These are phyloP conservation scores for Cronartium quercuum DNA, from an alignment of 1,284 basidiomycete genomes.

Conservation along the genomic window DNA sequence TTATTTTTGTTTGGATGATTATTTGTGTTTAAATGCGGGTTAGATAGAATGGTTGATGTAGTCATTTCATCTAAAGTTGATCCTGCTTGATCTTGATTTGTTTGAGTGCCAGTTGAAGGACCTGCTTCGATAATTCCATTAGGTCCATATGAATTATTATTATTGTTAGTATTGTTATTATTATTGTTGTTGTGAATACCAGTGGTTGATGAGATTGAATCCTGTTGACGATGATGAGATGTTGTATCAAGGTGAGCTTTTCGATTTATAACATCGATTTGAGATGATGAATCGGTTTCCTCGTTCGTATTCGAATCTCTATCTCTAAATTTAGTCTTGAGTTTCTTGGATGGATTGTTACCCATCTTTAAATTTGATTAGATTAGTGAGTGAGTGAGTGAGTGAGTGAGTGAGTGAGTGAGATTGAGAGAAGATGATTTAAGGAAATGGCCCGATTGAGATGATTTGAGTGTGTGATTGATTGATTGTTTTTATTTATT, in stretches of 20 bases:
- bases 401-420: neutral
- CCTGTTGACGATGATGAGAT: neutral
- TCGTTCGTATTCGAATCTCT: conserved; percentile 6
- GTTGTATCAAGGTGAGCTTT: neutral
- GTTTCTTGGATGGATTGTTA: conserved; percentile 28
- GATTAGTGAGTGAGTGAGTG: neutral
- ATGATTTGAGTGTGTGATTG: no score
- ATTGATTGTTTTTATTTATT: no score
- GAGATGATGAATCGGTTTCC: neutral
- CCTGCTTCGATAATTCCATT: neutral
- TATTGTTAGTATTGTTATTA: neutral
- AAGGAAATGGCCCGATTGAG: no score
- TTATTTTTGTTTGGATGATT: neutral
- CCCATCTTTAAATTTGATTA: conserved; percentile 5
- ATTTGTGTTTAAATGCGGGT: neutral
- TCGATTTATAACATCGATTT: no score
- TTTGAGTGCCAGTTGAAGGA: neutral
- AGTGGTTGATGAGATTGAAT: neutral
- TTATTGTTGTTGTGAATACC: neutral
- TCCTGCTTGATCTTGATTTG: neutral
- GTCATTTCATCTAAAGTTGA: neutral
- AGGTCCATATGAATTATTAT: no score
- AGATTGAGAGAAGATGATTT: no score
- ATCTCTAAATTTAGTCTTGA: conserved; percentile 15
- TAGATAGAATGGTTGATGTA: neutral